phyloP scores from a whole-genome alignment of 73 alveolate species.

The Symbiodinium pilosum region DNA sequence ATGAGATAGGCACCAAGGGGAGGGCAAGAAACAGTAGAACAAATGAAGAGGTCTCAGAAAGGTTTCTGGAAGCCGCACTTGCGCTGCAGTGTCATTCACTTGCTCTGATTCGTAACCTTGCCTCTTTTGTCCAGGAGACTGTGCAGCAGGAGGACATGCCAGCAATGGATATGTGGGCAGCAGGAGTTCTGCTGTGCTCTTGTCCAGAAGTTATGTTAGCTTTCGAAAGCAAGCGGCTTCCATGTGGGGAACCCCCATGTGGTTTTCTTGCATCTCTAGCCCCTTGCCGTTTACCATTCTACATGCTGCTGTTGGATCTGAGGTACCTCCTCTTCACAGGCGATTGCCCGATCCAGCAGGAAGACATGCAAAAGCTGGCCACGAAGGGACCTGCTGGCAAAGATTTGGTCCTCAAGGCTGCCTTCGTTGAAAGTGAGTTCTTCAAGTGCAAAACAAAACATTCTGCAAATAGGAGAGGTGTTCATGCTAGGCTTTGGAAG shows the following conservation, averaged over 20 bases:
- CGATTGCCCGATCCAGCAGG: conserved; percentile 91
- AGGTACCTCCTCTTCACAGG: conserved; percentile 85
- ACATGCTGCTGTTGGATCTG: not conserved
- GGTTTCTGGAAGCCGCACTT: too few species aligned
- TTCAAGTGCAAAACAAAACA: not conserved
- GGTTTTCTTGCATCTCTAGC: too few species aligned
- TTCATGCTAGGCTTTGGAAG: conserved; percentile 29
- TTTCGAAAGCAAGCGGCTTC: too few species aligned
- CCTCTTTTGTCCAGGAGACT: too few species aligned
- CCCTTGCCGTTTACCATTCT: too few species aligned
- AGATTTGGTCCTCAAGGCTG: conserved; percentile 51
- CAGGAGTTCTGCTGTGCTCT: conserved; percentile 57
- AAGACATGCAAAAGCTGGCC: conserved; percentile 64
- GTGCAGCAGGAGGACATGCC: conserved; percentile 49
- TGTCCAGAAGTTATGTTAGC: not conserved
- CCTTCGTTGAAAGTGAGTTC: too few species aligned
- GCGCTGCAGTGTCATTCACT: too few species aligned
- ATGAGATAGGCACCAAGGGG: too few species aligned
- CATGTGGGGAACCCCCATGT: not conserved
- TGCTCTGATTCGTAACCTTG: too few species aligned
- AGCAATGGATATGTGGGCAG: conserved; percentile 85
- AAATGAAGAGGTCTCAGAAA: too few species aligned
- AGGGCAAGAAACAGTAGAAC: too few species aligned
- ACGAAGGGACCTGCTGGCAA: not conserved
- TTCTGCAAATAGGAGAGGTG: not conserved